Evolutionary conservation across 2,329 filamentous ascomycete species (phyloP), one percentile per base, ranked within the genome.

Genomic region (Fusarium praegraminearum): DNA sequence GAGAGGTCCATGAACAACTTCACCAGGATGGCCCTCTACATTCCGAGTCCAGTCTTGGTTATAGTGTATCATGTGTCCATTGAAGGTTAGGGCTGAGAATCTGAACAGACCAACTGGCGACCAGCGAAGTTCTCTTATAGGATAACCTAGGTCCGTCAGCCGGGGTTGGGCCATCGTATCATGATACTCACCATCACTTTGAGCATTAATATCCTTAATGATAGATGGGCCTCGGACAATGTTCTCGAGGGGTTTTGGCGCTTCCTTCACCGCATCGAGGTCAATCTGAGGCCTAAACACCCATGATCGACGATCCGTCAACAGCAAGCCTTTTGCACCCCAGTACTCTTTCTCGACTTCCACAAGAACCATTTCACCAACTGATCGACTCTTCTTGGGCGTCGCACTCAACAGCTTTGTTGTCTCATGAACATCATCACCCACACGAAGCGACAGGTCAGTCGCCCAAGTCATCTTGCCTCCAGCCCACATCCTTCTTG

Each of bases 41-140:
- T 84, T 80, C 7, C 83, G 82, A 16, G 88, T 87, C 83, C 92
- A 95, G 15, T 83, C 76, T 26, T 86, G 84, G 75, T 94, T 92
- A 72, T 95, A 90, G 78, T 97, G 94, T 57, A 97, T 97, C 70
- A 89, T 90, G 78, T 97, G 94, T 0, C 89, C 92, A 76, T 97
- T 97, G 82, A 94, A 94, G 0, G 93, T 97, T 41, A 97, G 81
- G 0, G 93, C 93, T 1, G 91, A 94, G 82, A 94, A 97, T 20
- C 92, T 88, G 79, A 96, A 97, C 2, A 97, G 84, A 3, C 80
- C 82, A 0, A 82, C 80, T 0, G 83, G 78, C 0, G 84, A 86
- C 83, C 82, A 85, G 22, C 73, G 72, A 7, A 84, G 55, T 16
- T 76, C 75, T 12, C 83, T 75, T 1, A 66, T 44, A 0, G 74